phyloP scores from a whole-genome alignment of 2,329 filamentous ascomycete genomes.

The Tetracladium maxilliforme region DNA sequence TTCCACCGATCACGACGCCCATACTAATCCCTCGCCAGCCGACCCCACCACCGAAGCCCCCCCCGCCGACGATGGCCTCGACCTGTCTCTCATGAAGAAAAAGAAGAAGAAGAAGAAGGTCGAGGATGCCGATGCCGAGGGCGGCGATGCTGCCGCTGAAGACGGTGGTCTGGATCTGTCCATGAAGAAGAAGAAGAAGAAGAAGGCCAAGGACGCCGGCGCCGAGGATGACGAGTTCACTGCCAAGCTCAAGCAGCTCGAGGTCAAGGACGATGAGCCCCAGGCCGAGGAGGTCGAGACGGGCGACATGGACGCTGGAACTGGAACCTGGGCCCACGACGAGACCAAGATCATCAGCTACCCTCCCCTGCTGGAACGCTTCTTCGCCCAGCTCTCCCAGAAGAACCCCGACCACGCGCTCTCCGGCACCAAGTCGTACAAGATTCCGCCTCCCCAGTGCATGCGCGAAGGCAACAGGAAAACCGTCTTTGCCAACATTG shows the following conservation, averaged over 20 bases:
- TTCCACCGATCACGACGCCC: constrained; percentile 36
- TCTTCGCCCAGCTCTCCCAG: constrained; percentile 88
- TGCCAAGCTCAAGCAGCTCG: constrained; percentile 45
- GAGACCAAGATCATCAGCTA: constrained; percentile 68
- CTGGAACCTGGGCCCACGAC: constrained; percentile 81
- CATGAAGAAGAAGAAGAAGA: constrained; percentile 87
- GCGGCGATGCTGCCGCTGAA: constrained; percentile 29
- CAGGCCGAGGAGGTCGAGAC: constrained; percentile 29
- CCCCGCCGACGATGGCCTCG: constrained; percentile 23
- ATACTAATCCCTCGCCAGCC: constrained; percentile 31
- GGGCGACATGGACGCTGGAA: constrained; percentile 76
- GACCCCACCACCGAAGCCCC: constrained; percentile 19
- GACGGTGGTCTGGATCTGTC: constrained; percentile 34
- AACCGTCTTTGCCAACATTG: constrained; percentile 98
- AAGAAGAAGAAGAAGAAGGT: constrained; percentile 65
- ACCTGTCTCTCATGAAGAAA: constrained; percentile 53
- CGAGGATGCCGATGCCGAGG: constrained; percentile 40
- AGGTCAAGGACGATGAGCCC: constrained; percentile 50
- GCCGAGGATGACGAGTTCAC: constrained; percentile 43
- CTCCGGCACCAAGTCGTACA: constrained; percentile 86
- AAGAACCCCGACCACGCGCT: constrained; percentile 94
- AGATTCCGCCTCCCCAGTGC: constrained; percentile 97
- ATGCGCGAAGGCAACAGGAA: constrained; percentile 99
- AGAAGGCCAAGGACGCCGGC: constrained; percentile 48
- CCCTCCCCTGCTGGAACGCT: constrained; percentile 71